Percentiles rank a stretch among this genome's conserved stretches.
Evolutionary conservation across 2,329 filamentous ascomycete genomes (phyloP).

Genomic region (Hymenotorrendiella dingleyae): DNA sequence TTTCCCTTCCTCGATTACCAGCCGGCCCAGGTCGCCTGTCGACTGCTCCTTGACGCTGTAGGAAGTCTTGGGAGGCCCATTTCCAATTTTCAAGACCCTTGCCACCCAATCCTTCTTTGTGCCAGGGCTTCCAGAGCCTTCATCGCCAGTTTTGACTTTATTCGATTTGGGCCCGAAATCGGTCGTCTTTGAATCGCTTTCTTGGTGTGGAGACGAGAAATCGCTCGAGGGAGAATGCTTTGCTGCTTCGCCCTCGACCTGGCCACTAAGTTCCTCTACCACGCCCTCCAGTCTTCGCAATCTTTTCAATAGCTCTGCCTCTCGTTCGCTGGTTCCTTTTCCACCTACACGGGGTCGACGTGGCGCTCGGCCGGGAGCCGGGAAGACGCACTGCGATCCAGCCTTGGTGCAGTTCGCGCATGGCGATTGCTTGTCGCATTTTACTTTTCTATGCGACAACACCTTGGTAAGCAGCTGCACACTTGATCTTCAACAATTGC

Average conservation of each 20-base stretch:
- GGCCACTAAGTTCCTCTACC: conserved; percentile 62
- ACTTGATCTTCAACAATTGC: too few relatives aligned
- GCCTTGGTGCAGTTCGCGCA: conserved; percentile 70
- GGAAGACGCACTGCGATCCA: conserved; percentile 67
- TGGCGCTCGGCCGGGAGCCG: conserved; percentile 61
- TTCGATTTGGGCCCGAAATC: conserved; percentile 4
- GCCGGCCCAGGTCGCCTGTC: conserved; percentile 47
- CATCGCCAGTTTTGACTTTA: conserved; percentile 27
- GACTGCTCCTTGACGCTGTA: conserved; percentile 39
- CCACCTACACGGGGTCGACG: conserved; percentile 57
- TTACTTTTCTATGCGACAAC: conserved; percentile 58
- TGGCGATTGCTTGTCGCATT: conserved; percentile 69
- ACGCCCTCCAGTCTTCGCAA: conserved; percentile 70
- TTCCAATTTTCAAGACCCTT: conserved; percentile 19
- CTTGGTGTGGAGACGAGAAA: conserved; percentile 15
- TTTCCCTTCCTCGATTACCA: conserved; percentile 64
- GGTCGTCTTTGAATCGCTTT: conserved; percentile 14
- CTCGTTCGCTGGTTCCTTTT: conserved; percentile 51
- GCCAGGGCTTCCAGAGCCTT: conserved; percentile 20
- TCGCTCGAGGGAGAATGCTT: conserved; percentile 25
- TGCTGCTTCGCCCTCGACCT: conserved; percentile 38
- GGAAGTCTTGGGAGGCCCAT: conserved; percentile 21
- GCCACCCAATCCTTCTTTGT: conserved; percentile 23
- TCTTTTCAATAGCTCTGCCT: conserved; percentile 65
- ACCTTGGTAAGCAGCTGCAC: too few relatives aligned